Evolutionary conservation across 2,329 filamentous ascomycete species (phyloP).

Genomic region (Chrysoporthe cubensis): DNA sequence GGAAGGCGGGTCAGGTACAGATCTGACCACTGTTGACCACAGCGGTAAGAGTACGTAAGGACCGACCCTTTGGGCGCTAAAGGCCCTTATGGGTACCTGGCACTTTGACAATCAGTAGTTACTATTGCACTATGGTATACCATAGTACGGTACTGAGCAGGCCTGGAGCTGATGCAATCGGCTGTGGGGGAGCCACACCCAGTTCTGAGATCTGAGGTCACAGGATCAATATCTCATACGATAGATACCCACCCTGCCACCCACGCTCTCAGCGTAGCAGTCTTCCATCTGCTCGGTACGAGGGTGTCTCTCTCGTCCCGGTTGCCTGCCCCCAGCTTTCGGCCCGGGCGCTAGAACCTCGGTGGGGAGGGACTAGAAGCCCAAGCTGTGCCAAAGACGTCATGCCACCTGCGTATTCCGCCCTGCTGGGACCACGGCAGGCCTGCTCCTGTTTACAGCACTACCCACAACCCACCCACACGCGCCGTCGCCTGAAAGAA

Average conservation of each 20-base stretch:
- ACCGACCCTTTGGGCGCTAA: not conserved
- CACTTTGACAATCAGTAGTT: no score
- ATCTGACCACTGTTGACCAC: not conserved
- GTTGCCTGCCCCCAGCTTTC: not conserved
- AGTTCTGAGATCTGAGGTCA: no score
- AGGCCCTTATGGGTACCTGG: not conserved
- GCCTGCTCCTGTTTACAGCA: not conserved
- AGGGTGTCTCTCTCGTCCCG: not conserved
- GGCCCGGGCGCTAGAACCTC: not conserved
- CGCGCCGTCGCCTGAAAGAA: not conserved
- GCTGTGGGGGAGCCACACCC: not conserved
- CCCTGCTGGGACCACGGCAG: not conserved
- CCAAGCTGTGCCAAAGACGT: conserved; percentile 1
- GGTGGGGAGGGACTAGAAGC: not conserved
- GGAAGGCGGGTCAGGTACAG: not conserved
- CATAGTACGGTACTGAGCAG: no score
- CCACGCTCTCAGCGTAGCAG: no score
- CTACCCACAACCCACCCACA: not conserved
- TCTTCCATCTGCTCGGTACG: no score
- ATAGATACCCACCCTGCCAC: no score
- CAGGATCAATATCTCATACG: no score
- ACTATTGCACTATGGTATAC: no score
- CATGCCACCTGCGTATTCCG: not conserved
- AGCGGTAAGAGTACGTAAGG: not conserved
- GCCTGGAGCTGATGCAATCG: not conserved